Base-by-base conservation (phyloP, 1,284 basidiomycete species). In the Puccinia novopanici region DNA sequence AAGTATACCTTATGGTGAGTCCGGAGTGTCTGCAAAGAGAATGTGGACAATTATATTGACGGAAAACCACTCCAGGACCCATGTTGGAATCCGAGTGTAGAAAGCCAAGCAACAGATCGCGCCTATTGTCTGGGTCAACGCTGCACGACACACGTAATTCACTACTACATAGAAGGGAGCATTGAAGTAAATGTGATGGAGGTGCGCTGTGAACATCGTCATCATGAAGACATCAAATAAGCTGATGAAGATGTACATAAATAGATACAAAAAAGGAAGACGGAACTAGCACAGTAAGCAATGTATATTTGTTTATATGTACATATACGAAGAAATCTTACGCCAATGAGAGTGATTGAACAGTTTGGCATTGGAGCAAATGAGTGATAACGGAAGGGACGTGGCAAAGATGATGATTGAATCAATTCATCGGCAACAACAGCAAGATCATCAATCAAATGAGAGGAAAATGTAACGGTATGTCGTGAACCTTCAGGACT, bases 1-100 rank as follows among this genome's bases (percentile, higher is more conserved):
- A 67, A 17, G 63, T 67, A 4, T 67, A 67, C 63, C 27, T 67
- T n/a, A 67, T 67, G 63, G 63, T 67, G 45, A 67, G 63, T 42
- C 27, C 2, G 17, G 45, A n/a, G 3, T 45, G 40, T 4, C 24
- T 59, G n/a, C n/a, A n/a, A n/a, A n/a, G 34, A 40, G 15, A 67
- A 40, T 67, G 2, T 45, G 37, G 45, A 4, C 34, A 34, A n/a
- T 67, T 12, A 42, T n/a, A n/a, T 12, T 45, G 24, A 67, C 40
- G 1, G 0, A 5, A 67, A 67, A 67, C 12, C 0, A 45, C 24
- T 45, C 22, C 8, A 67, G 63, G 37, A 67, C 24, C 63, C 63
- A 6, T 67, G 63, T 42, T 42, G 63, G 63, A 67, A 67, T 67
- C 63, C 19, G 12, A 67, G 63, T 24, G 24, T 67, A 3, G 63